Conservation (phyloP, 345 rosid species). For the Eucalyptus polybractea region DNA sequence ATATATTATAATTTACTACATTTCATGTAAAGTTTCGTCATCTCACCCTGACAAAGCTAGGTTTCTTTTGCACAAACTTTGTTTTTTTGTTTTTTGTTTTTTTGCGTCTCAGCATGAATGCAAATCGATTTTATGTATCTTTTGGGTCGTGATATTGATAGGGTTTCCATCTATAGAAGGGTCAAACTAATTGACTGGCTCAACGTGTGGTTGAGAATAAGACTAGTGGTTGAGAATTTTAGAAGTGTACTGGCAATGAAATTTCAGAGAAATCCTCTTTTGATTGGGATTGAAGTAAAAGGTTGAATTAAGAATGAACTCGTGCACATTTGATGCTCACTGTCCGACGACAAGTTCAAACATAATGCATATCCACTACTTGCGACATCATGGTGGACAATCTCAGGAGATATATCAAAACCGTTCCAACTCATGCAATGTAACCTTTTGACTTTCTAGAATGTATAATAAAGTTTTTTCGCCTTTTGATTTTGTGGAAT, state of each 20-base stretch:
- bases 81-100: too few relatives aligned
- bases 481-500: background rate
- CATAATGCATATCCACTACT: background rate
- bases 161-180: too few relatives aligned
- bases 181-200: too few relatives aligned
- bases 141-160: too few relatives aligned
- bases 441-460: background rate
- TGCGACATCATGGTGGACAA: background rate
- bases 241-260: background rate
- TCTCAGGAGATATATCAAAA: background rate
- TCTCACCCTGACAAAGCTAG: background rate
- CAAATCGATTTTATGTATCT: too few relatives aligned
- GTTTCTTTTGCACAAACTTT: background rate
- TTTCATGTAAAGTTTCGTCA: background rate
- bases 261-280: background rate
- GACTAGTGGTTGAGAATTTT: background rate
- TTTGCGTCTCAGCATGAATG: background rate
- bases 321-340: background rate
- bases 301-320: background rate
- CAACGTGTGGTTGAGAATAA: background rate
- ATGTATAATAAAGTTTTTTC: background rate
- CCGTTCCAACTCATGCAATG: background rate
- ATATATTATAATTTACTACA: background rate
- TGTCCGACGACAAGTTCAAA: background rate
- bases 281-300: background rate